Evolutionary conservation across 352 stramenopile genomes (phyloP), one percentile per base, ranked within the genome.

Genomic region (Phytophthora idaei): DNA sequence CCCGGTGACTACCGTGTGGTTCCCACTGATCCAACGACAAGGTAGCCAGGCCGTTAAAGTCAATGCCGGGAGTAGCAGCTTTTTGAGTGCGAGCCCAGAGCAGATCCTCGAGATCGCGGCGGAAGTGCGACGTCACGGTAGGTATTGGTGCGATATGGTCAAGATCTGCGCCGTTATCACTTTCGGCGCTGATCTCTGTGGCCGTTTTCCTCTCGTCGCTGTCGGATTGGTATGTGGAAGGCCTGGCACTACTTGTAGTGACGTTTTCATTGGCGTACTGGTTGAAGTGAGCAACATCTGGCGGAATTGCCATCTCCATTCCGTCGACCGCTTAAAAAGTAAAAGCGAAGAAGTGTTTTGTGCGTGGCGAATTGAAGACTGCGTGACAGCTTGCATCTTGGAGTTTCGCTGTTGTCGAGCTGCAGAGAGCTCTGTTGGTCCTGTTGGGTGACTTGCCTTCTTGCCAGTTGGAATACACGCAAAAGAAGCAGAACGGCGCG

Each of bases 11-110:
- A 31, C 27, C 8, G 21, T 27, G 44, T 11, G 34, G 8, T 36
- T 57, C 39, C 64, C 64, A 73, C 9, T 73, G 44, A 31, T 64
- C 53, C 48, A 73, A 51, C 12, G 58, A 58, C 36, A 72, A 31
- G 45, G 59, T 48, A 5, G 46, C n/a, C 11, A 70, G 41, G 12
- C 34, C 50, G 34, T 45, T 27, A 28, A 68, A 73, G 31, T 71
- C 58, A 25, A 73, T 61, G 10, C 58, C 48, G 3, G 52, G 31
- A 42, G 54, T 12, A 9, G 65, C 58, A 27, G 41, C 46, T 50
- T 41, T 55, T 21, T 64, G 15, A 27, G 58, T 64, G n/a, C 47
- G 60, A 29, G 46, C 28, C 53, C 58, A 68, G 1, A 73, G 49
- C 52, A 68, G n/a, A 17, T 56, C 51, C 5, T 64, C 52, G 29